Evolutionary conservation across 2,329 filamentous ascomycete species (phyloP).

Genomic region (Apiospora sp.): DNA sequence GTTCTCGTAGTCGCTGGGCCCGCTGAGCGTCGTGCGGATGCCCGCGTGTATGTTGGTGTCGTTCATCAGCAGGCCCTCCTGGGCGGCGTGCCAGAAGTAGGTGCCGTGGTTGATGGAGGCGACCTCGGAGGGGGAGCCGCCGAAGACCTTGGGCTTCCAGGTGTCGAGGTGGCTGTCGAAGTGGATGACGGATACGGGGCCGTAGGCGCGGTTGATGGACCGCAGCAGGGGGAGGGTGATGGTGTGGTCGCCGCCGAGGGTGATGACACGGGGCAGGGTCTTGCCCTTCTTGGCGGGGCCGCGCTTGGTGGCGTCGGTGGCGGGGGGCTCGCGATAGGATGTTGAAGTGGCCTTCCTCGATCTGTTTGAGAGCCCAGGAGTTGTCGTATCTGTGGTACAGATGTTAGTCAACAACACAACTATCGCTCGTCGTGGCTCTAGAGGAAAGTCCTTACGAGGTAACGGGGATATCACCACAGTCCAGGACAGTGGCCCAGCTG

Average conservation of each 20-base stretch:
- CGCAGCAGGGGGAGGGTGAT: slow-evolving; percentile 67
- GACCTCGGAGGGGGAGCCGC: slow-evolving; percentile 77
- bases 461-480: slow-evolving; percentile 86
- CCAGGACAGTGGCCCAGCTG: slow-evolving; percentile 80
- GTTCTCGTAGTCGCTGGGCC: slow-evolving; percentile 83
- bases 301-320: slow-evolving; percentile 70
- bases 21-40: slow-evolving; percentile 82
- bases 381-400: slow-evolving; percentile 75
- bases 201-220: slow-evolving; percentile 67
- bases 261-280: slow-evolving; percentile 83
- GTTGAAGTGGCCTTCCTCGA: slow-evolving; percentile 83
- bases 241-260: slow-evolving; percentile 72
- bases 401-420: slow-evolving; percentile 21
- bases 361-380: slow-evolving; percentile 80
- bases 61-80: slow-evolving; percentile 80
- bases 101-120: slow-evolving; percentile 87
- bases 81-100: slow-evolving; percentile 84
- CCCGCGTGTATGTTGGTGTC: slow-evolving; percentile 89
- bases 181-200: slow-evolving; percentile 67
- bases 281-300: slow-evolving; percentile 74
- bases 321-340: slow-evolving; percentile 76
- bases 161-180: slow-evolving; percentile 73
- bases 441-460: slow-evolving; percentile 82
- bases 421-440: too few species aligned
- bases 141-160: slow-evolving; percentile 86